Percentiles rank a stretch among this genome's conserved stretches.
Evolutionary conservation across 179 eudicot species (phyloP).

Genomic region (Beta lomatogona): DNA sequence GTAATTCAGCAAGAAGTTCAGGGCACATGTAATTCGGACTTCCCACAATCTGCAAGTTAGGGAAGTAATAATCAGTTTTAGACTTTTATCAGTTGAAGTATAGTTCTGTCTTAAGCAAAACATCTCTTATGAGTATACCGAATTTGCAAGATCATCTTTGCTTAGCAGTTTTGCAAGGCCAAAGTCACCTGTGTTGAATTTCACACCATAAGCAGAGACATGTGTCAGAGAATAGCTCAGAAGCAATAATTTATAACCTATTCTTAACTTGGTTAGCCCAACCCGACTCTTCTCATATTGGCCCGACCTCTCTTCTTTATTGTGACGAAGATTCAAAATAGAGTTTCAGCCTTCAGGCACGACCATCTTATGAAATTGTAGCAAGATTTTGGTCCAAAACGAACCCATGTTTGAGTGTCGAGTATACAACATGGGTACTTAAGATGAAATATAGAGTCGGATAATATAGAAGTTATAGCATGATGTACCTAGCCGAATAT

Average conservation of each 20-base stretch:
- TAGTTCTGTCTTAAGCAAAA: background rate
- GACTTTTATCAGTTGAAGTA: background rate
- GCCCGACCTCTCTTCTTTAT: too few relatives aligned
- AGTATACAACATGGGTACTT: too few relatives aligned
- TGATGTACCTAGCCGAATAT: slow-evolving; percentile 74
- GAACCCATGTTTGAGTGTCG: too few relatives aligned
- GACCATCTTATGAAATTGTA: too few relatives aligned
- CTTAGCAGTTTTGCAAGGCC: slow-evolving; percentile 87
- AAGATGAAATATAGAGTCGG: too few relatives aligned
- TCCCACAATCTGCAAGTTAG: slow-evolving; percentile 64
- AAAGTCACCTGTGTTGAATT: slow-evolving; percentile 65
- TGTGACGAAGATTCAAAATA: too few relatives aligned
- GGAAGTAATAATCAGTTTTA: background rate
- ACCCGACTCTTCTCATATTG: too few relatives aligned
- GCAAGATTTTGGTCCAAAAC: too few relatives aligned
- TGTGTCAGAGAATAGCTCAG: slow-evolving; percentile 11
- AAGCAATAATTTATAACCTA: background rate
- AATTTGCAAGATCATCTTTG: slow-evolving; percentile 70
- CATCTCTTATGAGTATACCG: slow-evolving; percentile 43
- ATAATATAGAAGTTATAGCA: background rate
- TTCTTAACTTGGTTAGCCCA: background rate
- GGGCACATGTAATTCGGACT: slow-evolving; percentile 97
- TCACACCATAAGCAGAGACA: slow-evolving; percentile 20
- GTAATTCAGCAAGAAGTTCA: slow-evolving; percentile 84
- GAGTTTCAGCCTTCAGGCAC: too few relatives aligned